Conservation (phyloP, 2,329 filamentous ascomycete species). For the Claviceps sp. region DNA sequence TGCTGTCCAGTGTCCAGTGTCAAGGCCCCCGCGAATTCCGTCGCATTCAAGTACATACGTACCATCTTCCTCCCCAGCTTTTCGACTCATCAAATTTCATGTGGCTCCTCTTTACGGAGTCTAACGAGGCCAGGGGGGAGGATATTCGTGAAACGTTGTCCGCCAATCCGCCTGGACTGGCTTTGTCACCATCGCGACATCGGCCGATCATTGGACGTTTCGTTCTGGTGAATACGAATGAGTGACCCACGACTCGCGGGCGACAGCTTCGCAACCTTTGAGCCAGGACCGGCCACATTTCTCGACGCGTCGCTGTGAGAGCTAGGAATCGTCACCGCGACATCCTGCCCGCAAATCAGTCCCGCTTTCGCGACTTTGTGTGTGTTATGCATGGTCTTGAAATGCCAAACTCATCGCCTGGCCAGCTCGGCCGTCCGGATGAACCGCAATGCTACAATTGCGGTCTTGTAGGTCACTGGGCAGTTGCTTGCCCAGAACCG, state of each 20-base stretch:
- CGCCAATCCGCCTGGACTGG: neutral
- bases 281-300: neutral
- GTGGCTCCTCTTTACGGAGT: constrained; percentile 8
- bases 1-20: no score
- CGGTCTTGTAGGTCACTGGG: constrained; percentile 35
- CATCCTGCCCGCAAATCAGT: neutral
- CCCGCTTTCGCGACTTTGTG: neutral
- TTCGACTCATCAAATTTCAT: constrained; percentile 5
- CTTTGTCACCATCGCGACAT: neutral
- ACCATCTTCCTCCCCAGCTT: neutral
- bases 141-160: constrained; percentile 8
- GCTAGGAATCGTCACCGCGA: neutral
- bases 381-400: constrained; percentile 3
- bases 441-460: constrained; percentile 41
- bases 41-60: no score
- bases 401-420: constrained; percentile 18
- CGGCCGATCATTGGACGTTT: neutral
- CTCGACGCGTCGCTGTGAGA: neutral
- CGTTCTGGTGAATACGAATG: neutral
- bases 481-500: constrained; percentile 38
- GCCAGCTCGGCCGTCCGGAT: constrained; percentile 18
- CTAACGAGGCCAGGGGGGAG: constrained; percentile 14
- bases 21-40: neutral
- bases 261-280: neutral
- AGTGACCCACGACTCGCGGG: neutral